A percentile compares a stretch with the other conserved stretches of the same genome.
phyloP scores from a whole-genome alignment of 2,329 filamentous ascomycete species.

The Colletotrichum liaoningense region DNA sequence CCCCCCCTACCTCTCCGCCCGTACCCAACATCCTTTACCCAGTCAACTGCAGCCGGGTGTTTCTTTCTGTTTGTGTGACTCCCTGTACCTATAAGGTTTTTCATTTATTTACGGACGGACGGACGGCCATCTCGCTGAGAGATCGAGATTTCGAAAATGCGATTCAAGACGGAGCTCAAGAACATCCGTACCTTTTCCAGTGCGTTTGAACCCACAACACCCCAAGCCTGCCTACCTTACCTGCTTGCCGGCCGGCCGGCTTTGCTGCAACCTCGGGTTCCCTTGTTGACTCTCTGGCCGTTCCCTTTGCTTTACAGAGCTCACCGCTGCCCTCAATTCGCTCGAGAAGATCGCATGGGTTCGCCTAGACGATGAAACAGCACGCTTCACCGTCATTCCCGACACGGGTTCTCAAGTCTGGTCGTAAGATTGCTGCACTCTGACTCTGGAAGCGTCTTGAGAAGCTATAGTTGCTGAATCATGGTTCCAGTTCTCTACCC shows the following conservation, averaged over 20 bases:
- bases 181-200: constrained; percentile 76
- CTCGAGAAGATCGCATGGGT: constrained; percentile 91
- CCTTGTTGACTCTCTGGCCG: neutral
- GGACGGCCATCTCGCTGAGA: neutral
- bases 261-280: neutral
- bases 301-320: constrained; percentile 56
- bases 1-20: neutral
- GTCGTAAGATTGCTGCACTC: constrained; percentile 71
- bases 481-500: constrained; percentile 59
- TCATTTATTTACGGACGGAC: neutral
- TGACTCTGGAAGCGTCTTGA: neutral
- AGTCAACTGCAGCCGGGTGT: neutral
- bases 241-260: neutral
- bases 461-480: constrained; percentile 10
- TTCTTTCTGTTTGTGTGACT: neutral
- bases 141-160: constrained; percentile 57
- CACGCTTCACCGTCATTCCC: constrained; percentile 95
- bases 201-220: constrained; percentile 45
- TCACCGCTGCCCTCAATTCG: constrained; percentile 72
- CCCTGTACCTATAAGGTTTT: neutral
- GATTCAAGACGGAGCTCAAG: constrained; percentile 74
- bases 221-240: neutral
- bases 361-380: constrained; percentile 85
- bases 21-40: neutral
- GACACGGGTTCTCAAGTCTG: constrained; percentile 96